A percentile compares a stretch with the other conserved stretches of the same genome.
These are phyloP conservation scores for Nakazawaea populi DNA, from an alignment of 805 yeast genomes.

Conservation along the genomic window DNA sequence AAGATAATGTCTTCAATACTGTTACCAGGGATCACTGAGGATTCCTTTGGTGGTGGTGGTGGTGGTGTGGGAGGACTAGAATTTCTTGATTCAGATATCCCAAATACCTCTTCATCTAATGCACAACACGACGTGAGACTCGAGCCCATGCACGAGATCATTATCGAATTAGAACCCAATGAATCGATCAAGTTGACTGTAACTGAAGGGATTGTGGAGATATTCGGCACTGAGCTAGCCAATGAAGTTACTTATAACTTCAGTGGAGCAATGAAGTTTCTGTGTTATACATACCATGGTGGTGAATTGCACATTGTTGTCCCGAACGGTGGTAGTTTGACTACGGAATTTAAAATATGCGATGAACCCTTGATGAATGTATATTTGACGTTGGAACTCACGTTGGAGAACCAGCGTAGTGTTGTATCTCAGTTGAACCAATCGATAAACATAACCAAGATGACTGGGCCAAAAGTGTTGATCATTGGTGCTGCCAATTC, in stretches of 20 bases:
- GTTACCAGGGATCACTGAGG: constrained; percentile 8
- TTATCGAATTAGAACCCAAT: constrained; percentile 59
- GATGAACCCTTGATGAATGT: constrained; percentile 65
- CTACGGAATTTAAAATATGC: constrained; percentile 30
- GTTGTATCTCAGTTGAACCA: constrained; percentile 21
- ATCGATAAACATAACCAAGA: background rate
- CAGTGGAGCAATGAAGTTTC: constrained; percentile 43
- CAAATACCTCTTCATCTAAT: background rate
- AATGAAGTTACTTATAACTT: constrained; percentile 57
- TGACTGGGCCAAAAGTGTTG: constrained; percentile 46
- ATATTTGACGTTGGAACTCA: constrained; percentile 67
- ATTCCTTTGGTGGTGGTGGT: background rate
- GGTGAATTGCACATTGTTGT: constrained; percentile 44
- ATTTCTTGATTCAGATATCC: background rate
- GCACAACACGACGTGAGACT: background rate
- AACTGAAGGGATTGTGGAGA: constrained; percentile 71
- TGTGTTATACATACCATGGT: constrained; percentile 61
- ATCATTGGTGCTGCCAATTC: constrained; percentile 65
- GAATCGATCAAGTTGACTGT: constrained; percentile 46
- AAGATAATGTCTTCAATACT: background rate
- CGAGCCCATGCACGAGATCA: constrained; percentile 54
- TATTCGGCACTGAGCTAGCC: constrained; percentile 91
- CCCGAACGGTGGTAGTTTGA: constrained; percentile 42
- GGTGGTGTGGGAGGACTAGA: background rate
- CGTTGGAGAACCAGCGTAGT: constrained; percentile 52